Evolutionary conservation across 805 yeast species (phyloP).

Genomic region (Candida stauntonica): DNA sequence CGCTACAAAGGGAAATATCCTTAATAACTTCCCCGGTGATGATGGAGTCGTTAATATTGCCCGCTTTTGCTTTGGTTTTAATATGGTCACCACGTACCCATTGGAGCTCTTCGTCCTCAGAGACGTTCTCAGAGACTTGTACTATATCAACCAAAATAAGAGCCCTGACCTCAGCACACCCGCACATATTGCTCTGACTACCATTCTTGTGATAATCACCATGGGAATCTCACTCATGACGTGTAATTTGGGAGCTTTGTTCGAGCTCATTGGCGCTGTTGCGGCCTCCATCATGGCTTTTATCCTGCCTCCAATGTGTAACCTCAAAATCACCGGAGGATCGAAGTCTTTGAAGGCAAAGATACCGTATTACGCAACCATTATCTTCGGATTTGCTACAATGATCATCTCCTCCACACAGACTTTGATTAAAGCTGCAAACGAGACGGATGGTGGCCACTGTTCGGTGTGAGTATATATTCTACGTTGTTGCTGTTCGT

Average conservation of each 20-base stretch:
- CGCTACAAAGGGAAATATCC: slow-evolving; percentile 77
- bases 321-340: slow-evolving; percentile 53
- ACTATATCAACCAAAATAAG: slow-evolving; percentile 34
- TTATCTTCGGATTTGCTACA: slow-evolving; percentile 67
- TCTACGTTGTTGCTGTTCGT: too few species aligned
- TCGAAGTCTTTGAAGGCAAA: slow-evolving; percentile 40
- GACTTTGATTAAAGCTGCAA: slow-evolving; percentile 44
- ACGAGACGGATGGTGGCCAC: slow-evolving; percentile 16
- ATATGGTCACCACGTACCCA: slow-evolving; percentile 91
- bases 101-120: slow-evolving; percentile 86
- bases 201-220: slow-evolving; percentile 58
- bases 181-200: slow-evolving; percentile 62
- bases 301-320: slow-evolving; percentile 85
- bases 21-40: slow-evolving; percentile 78
- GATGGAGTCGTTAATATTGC: slow-evolving; percentile 81
- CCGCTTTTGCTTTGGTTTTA: slow-evolving; percentile 83
- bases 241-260: slow-evolving; percentile 83
- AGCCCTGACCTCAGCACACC: slow-evolving; percentile 36
- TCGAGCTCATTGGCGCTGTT: slow-evolving; percentile 89
- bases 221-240: slow-evolving; percentile 76
- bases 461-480: slow-evolving; percentile 15
- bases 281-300: slow-evolving; percentile 92
- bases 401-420: slow-evolving; percentile 80
- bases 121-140: slow-evolving; percentile 72
- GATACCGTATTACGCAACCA: slow-evolving; percentile 55